Evolutionary conservation across 306 rosid species (phyloP).

Genomic region (Oemleria cerasiformis): DNA sequence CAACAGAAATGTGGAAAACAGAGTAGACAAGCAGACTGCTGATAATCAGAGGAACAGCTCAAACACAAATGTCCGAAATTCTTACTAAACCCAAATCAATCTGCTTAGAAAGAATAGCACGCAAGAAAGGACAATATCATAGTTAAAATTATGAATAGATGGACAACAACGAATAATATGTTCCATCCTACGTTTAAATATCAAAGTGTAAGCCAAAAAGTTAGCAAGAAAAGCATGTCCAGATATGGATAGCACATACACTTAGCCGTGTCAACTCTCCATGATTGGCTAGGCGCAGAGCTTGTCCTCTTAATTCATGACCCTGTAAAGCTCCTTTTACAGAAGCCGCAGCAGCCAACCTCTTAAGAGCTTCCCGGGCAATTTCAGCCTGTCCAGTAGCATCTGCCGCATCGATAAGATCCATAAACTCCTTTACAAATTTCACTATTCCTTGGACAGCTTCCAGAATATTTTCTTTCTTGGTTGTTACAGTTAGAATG

Average conservation of each 20-base stretch:
- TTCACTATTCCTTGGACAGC: constrained; percentile 95
- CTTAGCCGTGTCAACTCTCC: constrained; percentile 92
- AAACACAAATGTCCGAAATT: not conserved
- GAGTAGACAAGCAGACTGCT: not conserved
- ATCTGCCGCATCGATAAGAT: constrained; percentile 98
- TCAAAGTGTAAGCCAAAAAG: not conserved
- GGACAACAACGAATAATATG: not conserved
- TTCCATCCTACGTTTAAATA: not conserved
- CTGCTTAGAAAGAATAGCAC: not conserved
- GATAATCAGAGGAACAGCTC: too few species aligned
- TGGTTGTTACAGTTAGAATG: constrained; percentile 82
- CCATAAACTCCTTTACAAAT: constrained; percentile 88
- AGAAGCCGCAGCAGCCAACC: constrained; percentile 93
- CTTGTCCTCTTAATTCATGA: constrained; percentile 82
- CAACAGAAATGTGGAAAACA: not conserved
- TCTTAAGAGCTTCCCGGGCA: constrained; percentile 95
- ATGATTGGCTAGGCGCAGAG: constrained; percentile 93
- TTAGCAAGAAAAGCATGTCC: constrained; percentile 3
- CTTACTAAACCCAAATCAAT: not conserved
- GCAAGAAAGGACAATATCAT: not conserved
- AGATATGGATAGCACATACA: constrained; percentile 45
- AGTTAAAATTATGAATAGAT: not conserved
- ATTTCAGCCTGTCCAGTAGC: constrained; percentile 98
- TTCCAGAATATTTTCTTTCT: constrained; percentile 72
- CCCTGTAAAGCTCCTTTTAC: constrained; percentile 95